Evolutionary conservation across 495 filamentous ascomycete genomes (phyloP), one percentile per base, ranked within the genome.

Genomic region (Amniculicola lignicola): DNA sequence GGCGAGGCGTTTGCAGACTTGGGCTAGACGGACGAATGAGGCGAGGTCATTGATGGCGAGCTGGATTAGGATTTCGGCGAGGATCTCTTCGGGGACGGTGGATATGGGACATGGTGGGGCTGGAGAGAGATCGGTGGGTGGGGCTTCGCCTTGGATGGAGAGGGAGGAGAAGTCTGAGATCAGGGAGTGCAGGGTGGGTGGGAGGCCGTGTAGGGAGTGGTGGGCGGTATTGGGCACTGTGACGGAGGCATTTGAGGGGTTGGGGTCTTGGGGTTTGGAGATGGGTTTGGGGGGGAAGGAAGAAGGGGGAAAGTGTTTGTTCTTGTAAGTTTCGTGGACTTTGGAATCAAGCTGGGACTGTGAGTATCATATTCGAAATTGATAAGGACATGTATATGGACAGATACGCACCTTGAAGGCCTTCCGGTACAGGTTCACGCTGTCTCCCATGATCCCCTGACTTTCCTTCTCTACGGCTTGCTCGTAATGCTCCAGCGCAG

Each of bases 401-500:
- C 19, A 33, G 2, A 4, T 19, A 55, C 74, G 27, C 70, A 92
- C 89, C 63, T 84, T 80, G 64, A 91, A 97, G 2, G 93, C 93
- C 66, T 88, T 89, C 48, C 93, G 80, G 66, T 98, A 97, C 56
- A 93, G 81, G 55, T 78, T 82, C 39, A 98, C 64, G 69, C 93
- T 96, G 58, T 97, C 93, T 3, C 93, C 92, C 16, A 97, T 73
- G 50, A 78, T 92, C 0, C 93, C 93, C 52, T 84, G 82, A 0
- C 77, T 77, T 71, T 97, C 94, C 64, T 81, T 88, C 72, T 96
- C 89, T 6, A 95, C 89, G 0, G 92, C 94, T 68, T 80, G 79
- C 68, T 97, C 93, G 64, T 94, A 97, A 68, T 96, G 88, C 64
- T 96, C 93, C 33, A 97, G 70, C 2, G 93, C 93, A 6, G 90